A percentile compares a stretch with the other conserved stretches of the same genome.
Conservation (phyloP, 176 grass and related monocot species). For the Ensete glaucum region DNA sequence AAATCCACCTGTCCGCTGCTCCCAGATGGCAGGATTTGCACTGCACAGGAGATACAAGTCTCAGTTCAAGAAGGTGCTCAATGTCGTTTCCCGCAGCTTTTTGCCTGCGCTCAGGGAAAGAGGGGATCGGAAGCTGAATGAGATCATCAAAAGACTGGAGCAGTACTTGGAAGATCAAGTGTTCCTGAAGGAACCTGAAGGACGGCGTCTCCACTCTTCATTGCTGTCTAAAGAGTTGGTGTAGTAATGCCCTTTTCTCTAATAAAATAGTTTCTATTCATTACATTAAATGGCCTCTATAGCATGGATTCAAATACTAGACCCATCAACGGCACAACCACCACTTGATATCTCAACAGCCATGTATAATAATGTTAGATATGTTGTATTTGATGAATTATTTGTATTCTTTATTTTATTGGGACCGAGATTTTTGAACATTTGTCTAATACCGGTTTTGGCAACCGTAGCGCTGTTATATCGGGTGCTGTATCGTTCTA, state of each 20-base stretch:
- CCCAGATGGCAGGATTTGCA: constrained; percentile 70
- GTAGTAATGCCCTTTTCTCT: neutral
- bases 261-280: neutral
- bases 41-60: constrained; percentile 57
- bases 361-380: too few relatives aligned
- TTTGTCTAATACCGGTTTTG: too few relatives aligned
- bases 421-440: too few relatives aligned
- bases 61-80: constrained; percentile 72
- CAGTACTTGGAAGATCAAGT: constrained; percentile 49
- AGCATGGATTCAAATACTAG: too few relatives aligned
- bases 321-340: too few relatives aligned
- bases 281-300: neutral
- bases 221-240: constrained; percentile 31
- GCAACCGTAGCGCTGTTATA: too few relatives aligned
- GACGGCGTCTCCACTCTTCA: constrained; percentile 40
- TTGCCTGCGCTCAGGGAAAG: constrained; percentile 60
- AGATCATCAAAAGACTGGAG: constrained; percentile 45
- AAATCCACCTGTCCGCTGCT: neutral
- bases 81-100: constrained; percentile 45
- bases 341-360: too few relatives aligned
- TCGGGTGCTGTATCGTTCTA: too few relatives aligned
- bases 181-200: constrained; percentile 69
- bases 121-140: constrained; percentile 32
- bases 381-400: too few relatives aligned
- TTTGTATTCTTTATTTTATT: too few relatives aligned